Evolutionary conservation across 495 filamentous ascomycete genomes (phyloP).

Genomic region (Penicillium cataractarum): DNA sequence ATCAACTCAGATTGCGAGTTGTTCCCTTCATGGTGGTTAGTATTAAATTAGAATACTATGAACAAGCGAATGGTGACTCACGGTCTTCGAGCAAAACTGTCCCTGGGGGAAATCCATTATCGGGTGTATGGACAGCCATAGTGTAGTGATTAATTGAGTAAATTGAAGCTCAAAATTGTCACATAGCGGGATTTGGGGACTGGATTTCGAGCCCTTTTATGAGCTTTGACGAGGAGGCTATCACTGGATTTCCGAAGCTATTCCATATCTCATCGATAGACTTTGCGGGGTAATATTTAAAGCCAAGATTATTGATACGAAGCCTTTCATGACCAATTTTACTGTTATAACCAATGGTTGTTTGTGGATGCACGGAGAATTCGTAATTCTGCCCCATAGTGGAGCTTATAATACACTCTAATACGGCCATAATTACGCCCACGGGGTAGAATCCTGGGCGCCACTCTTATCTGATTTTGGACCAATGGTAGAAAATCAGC

Average conservation of each 20-base stretch:
- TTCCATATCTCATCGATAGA: not conserved
- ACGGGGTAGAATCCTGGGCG: not conserved
- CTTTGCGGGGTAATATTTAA: not conserved
- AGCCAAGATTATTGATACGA: not conserved
- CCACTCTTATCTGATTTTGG: not conserved
- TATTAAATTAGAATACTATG: not conserved
- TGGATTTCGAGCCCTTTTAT: not conserved
- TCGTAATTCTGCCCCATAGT: conserved; percentile 1
- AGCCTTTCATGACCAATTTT: not conserved
- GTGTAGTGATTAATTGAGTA: not conserved
- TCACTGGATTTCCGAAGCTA: not conserved
- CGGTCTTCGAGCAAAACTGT: conserved; percentile 3
- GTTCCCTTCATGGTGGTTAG: not conserved
- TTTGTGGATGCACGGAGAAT: not conserved
- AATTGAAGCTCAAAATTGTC: not conserved
- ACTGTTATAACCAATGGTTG: not conserved
- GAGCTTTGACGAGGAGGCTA: not conserved
- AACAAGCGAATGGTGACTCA: not conserved
- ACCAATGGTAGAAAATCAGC: not conserved
- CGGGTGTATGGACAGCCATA: not conserved
- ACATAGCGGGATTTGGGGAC: not conserved
- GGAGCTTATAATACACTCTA: not conserved
- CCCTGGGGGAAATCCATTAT: not conserved
- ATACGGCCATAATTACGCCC: not conserved
- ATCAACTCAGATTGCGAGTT: conserved; percentile 6